A percentile compares a stretch with the other conserved stretches of the same genome.
phyloP scores from a whole-genome alignment of 2,329 filamentous ascomycete genomes.

The Calonectria hawksworthii region DNA sequence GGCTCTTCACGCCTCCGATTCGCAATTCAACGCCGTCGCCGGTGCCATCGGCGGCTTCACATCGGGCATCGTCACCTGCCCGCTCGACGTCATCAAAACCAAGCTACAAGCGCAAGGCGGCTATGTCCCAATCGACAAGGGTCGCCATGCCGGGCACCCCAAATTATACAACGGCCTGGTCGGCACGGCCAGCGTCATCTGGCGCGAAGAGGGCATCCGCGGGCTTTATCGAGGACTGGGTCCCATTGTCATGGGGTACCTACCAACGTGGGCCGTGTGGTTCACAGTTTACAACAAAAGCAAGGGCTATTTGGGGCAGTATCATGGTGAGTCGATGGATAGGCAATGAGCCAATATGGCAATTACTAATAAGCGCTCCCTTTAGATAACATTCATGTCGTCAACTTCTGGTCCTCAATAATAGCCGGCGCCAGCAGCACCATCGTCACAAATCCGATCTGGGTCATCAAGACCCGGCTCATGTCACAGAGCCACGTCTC shows the following conservation, averaged over 20 bases:
- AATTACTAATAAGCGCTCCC: slow-evolving; percentile 36
- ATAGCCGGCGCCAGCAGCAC: slow-evolving; percentile 94
- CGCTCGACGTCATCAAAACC: slow-evolving; percentile 98
- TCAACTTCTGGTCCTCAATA: slow-evolving; percentile 91
- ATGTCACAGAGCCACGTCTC: slow-evolving; percentile 86
- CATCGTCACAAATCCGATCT: slow-evolving; percentile 95
- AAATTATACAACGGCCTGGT: slow-evolving; percentile 87
- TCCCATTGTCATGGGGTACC: slow-evolving; percentile 93
- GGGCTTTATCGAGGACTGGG: slow-evolving; percentile 95
- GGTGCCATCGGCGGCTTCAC: slow-evolving; percentile 93
- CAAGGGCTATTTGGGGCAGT: slow-evolving; percentile 78
- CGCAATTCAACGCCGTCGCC: slow-evolving; percentile 84
- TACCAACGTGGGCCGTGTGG: slow-evolving; percentile 98
- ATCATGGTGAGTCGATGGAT: slow-evolving; percentile 67
- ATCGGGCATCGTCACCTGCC: slow-evolving; percentile 94
- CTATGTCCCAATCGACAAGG: slow-evolving; percentile 70
- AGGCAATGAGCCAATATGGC: not conserved
- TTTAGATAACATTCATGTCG: slow-evolving; percentile 79
- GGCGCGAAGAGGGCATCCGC: slow-evolving; percentile 87
- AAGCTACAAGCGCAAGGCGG: slow-evolving; percentile 96
- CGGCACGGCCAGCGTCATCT: slow-evolving; percentile 88
- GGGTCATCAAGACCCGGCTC: slow-evolving; percentile 98
- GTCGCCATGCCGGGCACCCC: slow-evolving; percentile 62
- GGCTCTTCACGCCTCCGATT: slow-evolving; percentile 69
- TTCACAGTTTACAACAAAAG: slow-evolving; percentile 96